Percentiles rank a stretch among this genome's conserved stretches.
Evolutionary conservation across 306 rosid genomes (phyloP).

Genomic region (Ammopiptanthus mongolicus): DNA sequence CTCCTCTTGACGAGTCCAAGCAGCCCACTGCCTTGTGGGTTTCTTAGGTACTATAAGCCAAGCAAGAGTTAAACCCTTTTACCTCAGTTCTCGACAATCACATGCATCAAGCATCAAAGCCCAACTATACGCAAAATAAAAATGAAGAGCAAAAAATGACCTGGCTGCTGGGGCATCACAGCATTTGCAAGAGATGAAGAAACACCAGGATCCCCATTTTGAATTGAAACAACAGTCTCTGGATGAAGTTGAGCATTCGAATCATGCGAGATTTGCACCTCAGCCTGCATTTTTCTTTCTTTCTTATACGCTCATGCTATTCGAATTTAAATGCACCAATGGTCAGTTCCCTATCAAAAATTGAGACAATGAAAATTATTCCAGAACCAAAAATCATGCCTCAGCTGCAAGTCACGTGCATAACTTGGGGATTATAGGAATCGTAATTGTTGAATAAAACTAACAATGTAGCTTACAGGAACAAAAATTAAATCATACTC

Average conservation of each 20-base stretch:
- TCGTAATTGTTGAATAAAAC: background rate
- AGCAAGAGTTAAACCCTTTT: background rate
- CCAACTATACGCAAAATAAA: background rate
- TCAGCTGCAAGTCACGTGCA: conserved; percentile 19
- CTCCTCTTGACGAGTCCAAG: conserved; percentile 99
- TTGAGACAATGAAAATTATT: background rate
- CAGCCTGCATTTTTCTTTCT: conserved; percentile 49
- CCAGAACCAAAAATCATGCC: background rate
- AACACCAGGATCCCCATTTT: conserved; percentile 48
- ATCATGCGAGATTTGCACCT: conserved; percentile 32
- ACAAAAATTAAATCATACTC: conserved; percentile 13
- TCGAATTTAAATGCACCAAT: conserved; percentile 17
- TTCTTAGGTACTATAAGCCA: conserved; percentile 51
- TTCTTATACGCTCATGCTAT: conserved; percentile 14
- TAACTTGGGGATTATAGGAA: background rate
- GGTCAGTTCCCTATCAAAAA: conserved; percentile 21
- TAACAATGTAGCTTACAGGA: conserved; percentile 26
- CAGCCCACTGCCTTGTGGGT: conserved; percentile 99
- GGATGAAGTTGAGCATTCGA: conserved; percentile 39
- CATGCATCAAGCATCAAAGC: conserved; percentile 9
- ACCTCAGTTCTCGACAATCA: conserved; percentile 8
- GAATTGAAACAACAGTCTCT: conserved; percentile 37
- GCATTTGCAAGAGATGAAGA: conserved; percentile 38
- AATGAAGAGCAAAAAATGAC: conserved; percentile 22
- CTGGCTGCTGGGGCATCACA: conserved; percentile 47